Evolutionary conservation across 2,329 filamentous ascomycete genomes (phyloP).

Genomic region (Pseudogymnoascus sp.): DNA sequence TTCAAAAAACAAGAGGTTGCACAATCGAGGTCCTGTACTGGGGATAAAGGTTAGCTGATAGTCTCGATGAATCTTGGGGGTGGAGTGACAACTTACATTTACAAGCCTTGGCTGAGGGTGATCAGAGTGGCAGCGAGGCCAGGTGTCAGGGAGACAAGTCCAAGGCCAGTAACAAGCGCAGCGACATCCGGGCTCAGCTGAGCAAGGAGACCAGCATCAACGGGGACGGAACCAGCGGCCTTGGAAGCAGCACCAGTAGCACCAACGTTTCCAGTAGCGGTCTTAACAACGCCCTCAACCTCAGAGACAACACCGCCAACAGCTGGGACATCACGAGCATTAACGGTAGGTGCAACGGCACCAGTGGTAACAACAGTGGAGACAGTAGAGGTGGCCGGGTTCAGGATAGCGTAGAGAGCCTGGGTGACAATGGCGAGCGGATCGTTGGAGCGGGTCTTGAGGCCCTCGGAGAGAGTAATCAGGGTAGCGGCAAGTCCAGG

Average conservation of each 20-base stretch:
- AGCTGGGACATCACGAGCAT: background rate
- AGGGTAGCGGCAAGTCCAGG: background rate
- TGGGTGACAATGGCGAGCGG: background rate
- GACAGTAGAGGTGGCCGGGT: background rate
- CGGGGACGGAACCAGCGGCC: background rate
- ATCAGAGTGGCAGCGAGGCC: background rate
- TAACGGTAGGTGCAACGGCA: background rate
- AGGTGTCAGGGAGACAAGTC: background rate
- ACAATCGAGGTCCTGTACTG: background rate
- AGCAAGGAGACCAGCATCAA: background rate
- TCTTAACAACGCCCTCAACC: background rate
- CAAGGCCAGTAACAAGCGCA: background rate
- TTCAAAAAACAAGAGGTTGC: background rate
- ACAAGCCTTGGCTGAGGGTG: background rate
- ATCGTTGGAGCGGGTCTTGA: background rate
- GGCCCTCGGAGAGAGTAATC: background rate
- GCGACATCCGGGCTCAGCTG: background rate
- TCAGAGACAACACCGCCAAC: background rate
- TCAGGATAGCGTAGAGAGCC: background rate
- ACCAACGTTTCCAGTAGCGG: background rate
- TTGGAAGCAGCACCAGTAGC: background rate
- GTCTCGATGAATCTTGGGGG: background rate
- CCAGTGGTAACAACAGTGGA: background rate
- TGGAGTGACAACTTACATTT: background rate
- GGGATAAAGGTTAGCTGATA: background rate